Evolutionary conservation across 1,284 basidiomycete genomes (phyloP).

Genomic region (Ceraceosorus guamensis): DNA sequence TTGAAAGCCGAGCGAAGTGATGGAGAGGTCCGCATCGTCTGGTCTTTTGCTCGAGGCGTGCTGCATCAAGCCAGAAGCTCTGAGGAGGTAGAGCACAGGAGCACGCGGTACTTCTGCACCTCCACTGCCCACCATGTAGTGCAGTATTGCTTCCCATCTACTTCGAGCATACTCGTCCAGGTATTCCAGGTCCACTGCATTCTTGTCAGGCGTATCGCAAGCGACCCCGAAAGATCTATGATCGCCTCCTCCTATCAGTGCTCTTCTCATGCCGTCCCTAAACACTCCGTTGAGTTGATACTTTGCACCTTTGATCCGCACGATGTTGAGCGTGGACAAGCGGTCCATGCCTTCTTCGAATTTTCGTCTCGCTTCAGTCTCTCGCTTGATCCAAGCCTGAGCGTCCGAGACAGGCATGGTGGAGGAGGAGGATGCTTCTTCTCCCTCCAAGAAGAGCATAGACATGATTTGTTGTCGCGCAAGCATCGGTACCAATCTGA

Average conservation of each 20-base stretch:
- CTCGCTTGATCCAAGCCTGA: constrained; percentile 67
- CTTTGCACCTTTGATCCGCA: constrained; percentile 48
- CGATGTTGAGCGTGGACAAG: constrained; percentile 25
- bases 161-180: constrained; percentile 80
- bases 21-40: constrained; percentile 52
- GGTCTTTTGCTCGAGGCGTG: not conserved
- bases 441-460: constrained; percentile 84
- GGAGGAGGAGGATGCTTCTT: too few species aligned
- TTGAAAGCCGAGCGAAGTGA: constrained; percentile 93
- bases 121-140: constrained; percentile 96
- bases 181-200: constrained; percentile 57
- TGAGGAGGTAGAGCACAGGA: constrained; percentile 73
- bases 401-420: constrained; percentile 65
- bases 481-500: constrained; percentile 75
- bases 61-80: constrained; percentile 77
- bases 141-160: constrained; percentile 94
- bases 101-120: constrained; percentile 64
- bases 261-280: constrained; percentile 55
- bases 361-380: constrained; percentile 58
- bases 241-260: constrained; percentile 84
- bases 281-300: constrained; percentile 52
- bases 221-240: constrained; percentile 85
- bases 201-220: constrained; percentile 51
- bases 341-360: constrained; percentile 21
- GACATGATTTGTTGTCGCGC: constrained; percentile 87